These are phyloP conservation scores for Suillus cothurnatus DNA, from an alignment of 768 basidiomycete genomes.

Conservation along the genomic window DNA sequence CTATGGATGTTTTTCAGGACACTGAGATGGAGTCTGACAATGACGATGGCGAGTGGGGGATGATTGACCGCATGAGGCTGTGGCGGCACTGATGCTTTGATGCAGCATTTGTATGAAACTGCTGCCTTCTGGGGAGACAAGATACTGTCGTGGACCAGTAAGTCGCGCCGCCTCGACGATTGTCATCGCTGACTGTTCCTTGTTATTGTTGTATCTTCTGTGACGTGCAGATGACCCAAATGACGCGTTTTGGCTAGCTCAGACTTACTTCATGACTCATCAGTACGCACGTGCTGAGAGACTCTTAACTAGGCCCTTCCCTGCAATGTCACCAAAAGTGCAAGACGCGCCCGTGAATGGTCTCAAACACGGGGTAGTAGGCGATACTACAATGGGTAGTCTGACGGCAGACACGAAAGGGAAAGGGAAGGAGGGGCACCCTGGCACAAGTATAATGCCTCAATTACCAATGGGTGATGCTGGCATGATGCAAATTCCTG, in stretches of 20 bases:
- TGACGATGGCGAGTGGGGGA: slow-evolving; percentile 74
- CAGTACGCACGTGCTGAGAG: slow-evolving; percentile 95
- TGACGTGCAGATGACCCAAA: slow-evolving; percentile 78
- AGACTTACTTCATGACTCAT: slow-evolving; percentile 94
- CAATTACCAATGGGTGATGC: slow-evolving; percentile 73
- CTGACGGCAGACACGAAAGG: slow-evolving; percentile 48
- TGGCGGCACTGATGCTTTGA: slow-evolving; percentile 98
- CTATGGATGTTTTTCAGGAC: slow-evolving; percentile 73
- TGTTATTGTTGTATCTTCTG: slow-evolving; percentile 9
- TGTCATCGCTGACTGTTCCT: neutral
- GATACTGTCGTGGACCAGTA: slow-evolving; percentile 94
- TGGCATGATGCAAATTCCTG: slow-evolving; percentile 69
- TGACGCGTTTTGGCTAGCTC: slow-evolving; percentile 99
- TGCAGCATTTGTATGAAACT: slow-evolving; percentile 97
- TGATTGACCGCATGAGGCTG: slow-evolving; percentile 93
- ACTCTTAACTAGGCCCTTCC: slow-evolving; percentile 86
- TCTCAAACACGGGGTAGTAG: slow-evolving; percentile 18
- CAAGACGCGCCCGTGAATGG: slow-evolving; percentile 33
- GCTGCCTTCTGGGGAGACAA: slow-evolving; percentile 99
- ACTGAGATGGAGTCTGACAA: slow-evolving; percentile 60
- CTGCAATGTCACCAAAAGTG: slow-evolving; percentile 48
- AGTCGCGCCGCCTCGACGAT: slow-evolving; percentile 34
- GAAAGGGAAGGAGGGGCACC: slow-evolving; percentile 60
- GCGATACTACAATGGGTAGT: slow-evolving; percentile 45
- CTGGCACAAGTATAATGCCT: slow-evolving; percentile 39